These are phyloP conservation scores for Aspergillus chevalieri DNA, from an alignment of 2,329 filamentous ascomycete species.

Conservation along the genomic window DNA sequence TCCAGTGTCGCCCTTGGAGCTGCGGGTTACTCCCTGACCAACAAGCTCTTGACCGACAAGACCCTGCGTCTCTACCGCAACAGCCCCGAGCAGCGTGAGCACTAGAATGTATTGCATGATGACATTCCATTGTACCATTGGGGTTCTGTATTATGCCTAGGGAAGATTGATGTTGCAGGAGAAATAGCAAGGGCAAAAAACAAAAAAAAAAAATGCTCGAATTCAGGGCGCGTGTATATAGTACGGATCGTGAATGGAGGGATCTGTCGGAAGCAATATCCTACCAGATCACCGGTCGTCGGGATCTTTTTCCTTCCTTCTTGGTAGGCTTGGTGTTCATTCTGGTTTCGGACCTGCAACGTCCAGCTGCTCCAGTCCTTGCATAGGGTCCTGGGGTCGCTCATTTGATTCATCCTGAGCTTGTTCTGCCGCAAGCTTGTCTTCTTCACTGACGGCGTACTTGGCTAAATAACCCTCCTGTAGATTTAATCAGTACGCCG, in stretches of 20 bases:
- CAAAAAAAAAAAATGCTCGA: conserved; percentile 20
- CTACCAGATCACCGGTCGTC: conserved; percentile 22
- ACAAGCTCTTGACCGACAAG: conserved; percentile 85
- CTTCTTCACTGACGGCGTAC: conserved; percentile 77
- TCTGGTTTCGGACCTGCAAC: conserved; percentile 83
- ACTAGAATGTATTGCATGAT: conserved; percentile 36
- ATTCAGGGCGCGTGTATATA: conserved; percentile 33
- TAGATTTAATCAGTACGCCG: conserved; percentile 15
- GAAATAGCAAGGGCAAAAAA: conserved; percentile 6
- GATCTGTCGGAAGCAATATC: conserved; percentile 20
- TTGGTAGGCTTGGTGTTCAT: conserved; percentile 38
- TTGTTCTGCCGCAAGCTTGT: conserved; percentile 56
- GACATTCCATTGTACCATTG: conserved; percentile 19
- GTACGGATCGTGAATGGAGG: conserved; percentile 24
- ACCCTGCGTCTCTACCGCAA: conserved; percentile 81
- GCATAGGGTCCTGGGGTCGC: conserved; percentile 77
- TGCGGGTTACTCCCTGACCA: conserved; percentile 71
- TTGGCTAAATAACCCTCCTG: conserved; percentile 92
- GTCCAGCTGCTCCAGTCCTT: conserved; percentile 86
- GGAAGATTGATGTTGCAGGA: conserved; percentile 18
- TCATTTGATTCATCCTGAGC: conserved; percentile 48
- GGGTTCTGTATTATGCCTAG: conserved; percentile 26
- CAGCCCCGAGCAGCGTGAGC: conserved; percentile 41
- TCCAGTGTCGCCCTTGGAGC: conserved; percentile 62
- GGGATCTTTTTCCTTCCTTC: conserved; percentile 14